Conservation (phyloP, 164 flowering plant genomes). For the Vitis rupestris region DNA sequence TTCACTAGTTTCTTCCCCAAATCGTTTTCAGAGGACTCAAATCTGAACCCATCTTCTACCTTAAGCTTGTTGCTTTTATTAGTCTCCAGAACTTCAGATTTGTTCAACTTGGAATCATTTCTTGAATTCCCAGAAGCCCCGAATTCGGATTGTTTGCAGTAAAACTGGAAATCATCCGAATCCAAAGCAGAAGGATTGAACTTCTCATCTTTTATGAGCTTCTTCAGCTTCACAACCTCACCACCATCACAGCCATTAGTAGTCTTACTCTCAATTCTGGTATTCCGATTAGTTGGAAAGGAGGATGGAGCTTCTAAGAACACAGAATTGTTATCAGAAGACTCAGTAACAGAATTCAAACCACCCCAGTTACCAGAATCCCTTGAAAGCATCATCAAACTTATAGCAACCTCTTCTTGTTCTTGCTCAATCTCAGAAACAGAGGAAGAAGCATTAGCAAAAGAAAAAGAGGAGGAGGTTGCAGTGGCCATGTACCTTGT, state of each 20-base stretch:
- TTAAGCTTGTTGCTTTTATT: not conserved
- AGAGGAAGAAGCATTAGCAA: slow-evolving; percentile 24
- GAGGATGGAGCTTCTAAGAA: slow-evolving; percentile 8
- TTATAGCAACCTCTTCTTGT: slow-evolving; percentile 59
- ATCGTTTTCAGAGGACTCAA: slow-evolving; percentile 13
- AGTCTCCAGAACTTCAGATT: not conserved
- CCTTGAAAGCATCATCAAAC: slow-evolving; percentile 62
- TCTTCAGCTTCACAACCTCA: slow-evolving; percentile 12
- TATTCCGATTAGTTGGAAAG: not conserved
- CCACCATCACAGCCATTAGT: not conserved
- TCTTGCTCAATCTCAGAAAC: slow-evolving; percentile 52
- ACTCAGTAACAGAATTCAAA: slow-evolving; percentile 25
- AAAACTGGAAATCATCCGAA: slow-evolving; percentile 1
- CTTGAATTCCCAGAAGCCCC: slow-evolving; percentile 9
- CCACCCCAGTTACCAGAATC: slow-evolving; percentile 34
- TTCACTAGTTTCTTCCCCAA: slow-evolving; percentile 10
- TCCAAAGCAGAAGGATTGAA: not conserved
- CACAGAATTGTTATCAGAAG: slow-evolving; percentile 36
- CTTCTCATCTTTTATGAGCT: not conserved
- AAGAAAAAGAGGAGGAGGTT: slow-evolving; percentile 33
- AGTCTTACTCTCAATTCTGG: slow-evolving; percentile 4
- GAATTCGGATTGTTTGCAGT: not conserved
- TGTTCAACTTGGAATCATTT: slow-evolving; percentile 9
- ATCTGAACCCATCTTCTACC: not conserved
- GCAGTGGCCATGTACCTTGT: slow-evolving; percentile 26